phyloP scores from a whole-genome alignment of 1,139 yeast genomes.

The Taphrina sp. region DNA sequence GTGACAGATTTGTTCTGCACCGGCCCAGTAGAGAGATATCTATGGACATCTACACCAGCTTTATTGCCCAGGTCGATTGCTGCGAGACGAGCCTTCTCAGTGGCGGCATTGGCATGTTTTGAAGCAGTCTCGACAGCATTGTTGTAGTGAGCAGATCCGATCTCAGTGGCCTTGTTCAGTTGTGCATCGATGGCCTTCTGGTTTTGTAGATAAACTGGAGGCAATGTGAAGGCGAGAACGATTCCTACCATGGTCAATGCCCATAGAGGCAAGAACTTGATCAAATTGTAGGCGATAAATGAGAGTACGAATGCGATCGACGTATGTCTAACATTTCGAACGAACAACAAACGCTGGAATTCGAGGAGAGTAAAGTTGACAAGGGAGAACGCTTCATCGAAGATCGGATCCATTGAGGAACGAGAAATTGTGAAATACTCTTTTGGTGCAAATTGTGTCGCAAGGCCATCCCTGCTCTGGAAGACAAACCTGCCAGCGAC shows the following conservation, averaged over 20 bases:
- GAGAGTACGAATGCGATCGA: conserved; percentile 68
- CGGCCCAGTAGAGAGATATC: conserved; percentile 19
- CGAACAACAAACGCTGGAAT: conserved; percentile 60
- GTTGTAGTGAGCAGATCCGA: conserved; percentile 41
- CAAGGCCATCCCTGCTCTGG: conserved; percentile 30
- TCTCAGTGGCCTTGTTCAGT: conserved; percentile 56
- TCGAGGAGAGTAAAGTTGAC: conserved; percentile 41
- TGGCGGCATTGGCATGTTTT: conserved; percentile 24
- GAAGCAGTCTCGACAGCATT: conserved; percentile 16
- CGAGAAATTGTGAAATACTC: conserved; percentile 29
- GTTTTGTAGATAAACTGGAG: conserved; percentile 70
- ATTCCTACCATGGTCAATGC: conserved; percentile 55
- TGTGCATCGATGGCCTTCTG: conserved; percentile 78
- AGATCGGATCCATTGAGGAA: conserved; percentile 39
- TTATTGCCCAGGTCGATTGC: conserved; percentile 29
- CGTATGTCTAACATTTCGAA: conserved; percentile 66
- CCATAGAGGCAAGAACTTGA: conserved; percentile 75
- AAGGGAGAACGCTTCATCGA: conserved; percentile 41
- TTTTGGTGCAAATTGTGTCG: conserved; percentile 28
- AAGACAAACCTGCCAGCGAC: conserved; percentile 32
- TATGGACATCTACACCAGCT: conserved; percentile 28
- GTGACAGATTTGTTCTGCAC: conserved; percentile 9
- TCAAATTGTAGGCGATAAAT: conserved; percentile 66
- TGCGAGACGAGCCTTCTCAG: conserved; percentile 21
- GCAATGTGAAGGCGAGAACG: conserved; percentile 67